A percentile compares a stretch with the other conserved stretches of the same genome.
Evolutionary conservation across 805 yeast species (phyloP).

Genomic region (Myxozyma udenii): DNA sequence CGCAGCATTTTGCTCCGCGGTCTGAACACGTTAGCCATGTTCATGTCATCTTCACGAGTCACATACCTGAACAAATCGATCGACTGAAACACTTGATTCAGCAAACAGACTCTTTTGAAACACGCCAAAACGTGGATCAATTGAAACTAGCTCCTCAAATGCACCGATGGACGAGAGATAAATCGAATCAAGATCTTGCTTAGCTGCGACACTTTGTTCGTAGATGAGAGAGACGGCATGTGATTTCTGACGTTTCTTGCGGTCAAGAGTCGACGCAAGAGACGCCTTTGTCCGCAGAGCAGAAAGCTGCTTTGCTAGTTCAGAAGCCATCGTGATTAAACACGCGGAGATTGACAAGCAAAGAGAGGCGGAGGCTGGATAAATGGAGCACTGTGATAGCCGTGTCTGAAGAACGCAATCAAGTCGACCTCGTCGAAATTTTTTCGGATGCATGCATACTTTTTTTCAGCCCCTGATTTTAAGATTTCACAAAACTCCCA

Average conservation of each 20-base stretch:
- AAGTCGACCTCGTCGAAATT: not conserved
- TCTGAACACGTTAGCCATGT: conserved; percentile 26
- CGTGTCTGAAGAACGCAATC: not conserved
- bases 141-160: conserved; percentile 60
- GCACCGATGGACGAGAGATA: conserved; percentile 72
- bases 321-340: conserved; percentile 38
- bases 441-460: not conserved
- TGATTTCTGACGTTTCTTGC: conserved; percentile 78
- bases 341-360: not conserved
- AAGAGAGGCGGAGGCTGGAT: no score
- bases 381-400: not conserved
- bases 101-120: conserved; percentile 76
- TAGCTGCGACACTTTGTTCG: conserved; percentile 83
- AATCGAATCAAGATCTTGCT: conserved; percentile 86
- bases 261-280: conserved; percentile 33
- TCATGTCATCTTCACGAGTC: not conserved
- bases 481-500: no score
- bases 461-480: conserved; percentile 17
- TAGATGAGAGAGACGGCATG: conserved; percentile 87
- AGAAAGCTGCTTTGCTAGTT: conserved; percentile 79
- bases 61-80: conserved; percentile 67
- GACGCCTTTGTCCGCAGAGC: conserved; percentile 44
- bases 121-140: conserved; percentile 71
- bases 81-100: conserved; percentile 73
- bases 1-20: conserved; percentile 70